Evolutionary conservation across 176 grass and related monocot species (phyloP), one percentile per base, ranked within the genome.

Genomic region (Cymbopogon citratus): DNA sequence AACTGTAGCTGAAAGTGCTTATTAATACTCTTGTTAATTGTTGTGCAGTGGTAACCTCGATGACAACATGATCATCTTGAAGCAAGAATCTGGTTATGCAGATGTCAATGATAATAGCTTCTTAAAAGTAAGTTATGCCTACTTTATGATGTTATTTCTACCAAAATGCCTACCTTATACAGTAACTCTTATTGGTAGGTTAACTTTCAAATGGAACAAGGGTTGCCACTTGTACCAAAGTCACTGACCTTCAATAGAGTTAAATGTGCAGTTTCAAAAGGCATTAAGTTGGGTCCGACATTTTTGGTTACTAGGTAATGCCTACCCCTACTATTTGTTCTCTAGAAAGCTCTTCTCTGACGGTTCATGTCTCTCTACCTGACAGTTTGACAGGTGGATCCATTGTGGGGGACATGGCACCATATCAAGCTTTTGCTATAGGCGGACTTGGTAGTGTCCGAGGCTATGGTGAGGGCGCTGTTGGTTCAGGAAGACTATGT

Each of bases 21-120:
- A 21, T 59, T n/a, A 18, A 23, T 84, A 82, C 11, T 83, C n/a
- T 41, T 74, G n/a, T 25, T 60, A 25, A 60, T 25, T 60, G 23
- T 79, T 23, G 60, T 91, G 48, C 80, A 99, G 96, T 88, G 96
- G 96, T 69, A 95, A 82, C 44, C 87, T 86, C 33, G 89, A 88
- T 88, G 96, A 99, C 75, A 99, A 99, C 72, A 99, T 99, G 92
- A 88, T 99, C 73, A 86, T 99, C 44, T 87, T 99, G 91, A 99
- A 95, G 72, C 96, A 99, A 91, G 92, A 99, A 70, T 93, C 92
- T 63, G 76, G 94, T 74, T 99, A 93, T 61, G 85, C 92, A 60
- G 66, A 77, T 90, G 87, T 81, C 28, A 88, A 88, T 66, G 96
- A 94, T 48, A 78, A 91, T 76, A 91, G 86, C 24, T 99, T 95